A percentile compares a stretch with the other conserved stretches of the same genome.
Evolutionary conservation across 805 yeast genomes (phyloP).

Genomic region (Maudiozyma bulderi): DNA sequence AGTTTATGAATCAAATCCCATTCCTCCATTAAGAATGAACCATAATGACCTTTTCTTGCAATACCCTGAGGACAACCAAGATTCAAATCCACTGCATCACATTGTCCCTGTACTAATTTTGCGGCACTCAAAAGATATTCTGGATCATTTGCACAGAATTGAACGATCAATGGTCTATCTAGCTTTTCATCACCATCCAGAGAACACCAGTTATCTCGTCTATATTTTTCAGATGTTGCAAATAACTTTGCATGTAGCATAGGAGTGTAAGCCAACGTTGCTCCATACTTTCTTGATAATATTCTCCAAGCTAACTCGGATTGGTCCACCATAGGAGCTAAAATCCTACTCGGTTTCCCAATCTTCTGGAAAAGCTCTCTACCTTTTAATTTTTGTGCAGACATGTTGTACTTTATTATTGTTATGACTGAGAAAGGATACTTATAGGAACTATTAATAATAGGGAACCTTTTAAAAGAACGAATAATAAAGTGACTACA

Average conservation of each 20-base stretch:
- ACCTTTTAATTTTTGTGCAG: constrained; percentile 36
- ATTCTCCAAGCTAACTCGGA: constrained; percentile 93
- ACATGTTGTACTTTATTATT: background rate
- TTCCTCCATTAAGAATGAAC: constrained; percentile 93
- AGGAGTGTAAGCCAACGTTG: constrained; percentile 89
- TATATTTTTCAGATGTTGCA: constrained; percentile 73
- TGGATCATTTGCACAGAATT: constrained; percentile 94
- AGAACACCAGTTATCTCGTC: constrained; percentile 62
- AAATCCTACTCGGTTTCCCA: constrained; percentile 71
- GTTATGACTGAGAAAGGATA: background rate
- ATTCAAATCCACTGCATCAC: constrained; percentile 94
- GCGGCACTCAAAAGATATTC: constrained; percentile 79
- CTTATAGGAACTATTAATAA: no score
- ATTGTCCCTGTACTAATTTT: constrained; percentile 60
- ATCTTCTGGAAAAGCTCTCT: constrained; percentile 59
- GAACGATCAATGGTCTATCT: constrained; percentile 87
- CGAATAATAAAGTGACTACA: no score
- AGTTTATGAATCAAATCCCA: constrained; percentile 74
- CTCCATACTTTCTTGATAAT: constrained; percentile 79
- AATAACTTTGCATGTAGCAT: constrained; percentile 92
- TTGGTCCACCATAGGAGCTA: constrained; percentile 99
- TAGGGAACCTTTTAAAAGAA: no score
- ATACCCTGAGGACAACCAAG: constrained; percentile 98
- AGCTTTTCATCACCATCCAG: constrained; percentile 58
- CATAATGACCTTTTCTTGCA: constrained; percentile 90